phyloP scores from a whole-genome alignment of 257 asterid genomes.

The Verbena officinalis region DNA sequence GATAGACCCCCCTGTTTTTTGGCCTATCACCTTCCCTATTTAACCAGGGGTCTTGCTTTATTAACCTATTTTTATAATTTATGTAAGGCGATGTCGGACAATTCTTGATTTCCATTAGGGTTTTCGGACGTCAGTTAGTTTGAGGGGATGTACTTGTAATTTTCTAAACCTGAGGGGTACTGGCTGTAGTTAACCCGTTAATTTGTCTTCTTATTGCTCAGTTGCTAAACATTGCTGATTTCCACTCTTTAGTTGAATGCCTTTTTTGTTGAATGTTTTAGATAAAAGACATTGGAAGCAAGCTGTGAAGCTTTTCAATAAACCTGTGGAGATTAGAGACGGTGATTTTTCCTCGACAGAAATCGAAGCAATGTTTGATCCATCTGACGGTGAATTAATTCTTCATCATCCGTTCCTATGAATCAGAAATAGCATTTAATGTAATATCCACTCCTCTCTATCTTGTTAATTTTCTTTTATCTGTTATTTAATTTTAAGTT shows the following conservation, averaged over 20 bases:
- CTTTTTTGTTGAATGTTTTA: constrained; percentile 28
- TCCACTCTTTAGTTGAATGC: background rate
- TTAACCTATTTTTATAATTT: no score
- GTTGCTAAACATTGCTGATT: background rate
- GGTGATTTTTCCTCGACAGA: constrained; percentile 41
- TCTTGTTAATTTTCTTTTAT: background rate
- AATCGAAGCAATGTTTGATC: constrained; percentile 61
- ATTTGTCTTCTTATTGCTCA: no score
- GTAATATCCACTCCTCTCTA: background rate
- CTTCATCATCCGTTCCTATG: constrained; percentile 45
- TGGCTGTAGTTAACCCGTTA: no score
- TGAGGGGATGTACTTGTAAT: no score
- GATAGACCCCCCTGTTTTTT: no score
- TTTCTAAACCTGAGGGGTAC: no score
- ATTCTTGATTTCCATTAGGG: no score
- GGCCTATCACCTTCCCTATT: no score
- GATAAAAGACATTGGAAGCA: constrained; percentile 89
- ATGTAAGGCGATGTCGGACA: no score
- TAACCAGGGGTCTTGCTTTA: no score
- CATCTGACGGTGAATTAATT: constrained; percentile 60
- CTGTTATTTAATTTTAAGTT: background rate
- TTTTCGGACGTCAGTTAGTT: no score
- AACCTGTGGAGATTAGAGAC: constrained; percentile 50
- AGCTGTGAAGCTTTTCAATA: constrained; percentile 75
- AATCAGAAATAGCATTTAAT: constrained; percentile 22